Percentiles rank a stretch among this genome's conserved stretches.
Conservation (phyloP, 768 basidiomycete species). For the Floccularia luteovirens region DNA sequence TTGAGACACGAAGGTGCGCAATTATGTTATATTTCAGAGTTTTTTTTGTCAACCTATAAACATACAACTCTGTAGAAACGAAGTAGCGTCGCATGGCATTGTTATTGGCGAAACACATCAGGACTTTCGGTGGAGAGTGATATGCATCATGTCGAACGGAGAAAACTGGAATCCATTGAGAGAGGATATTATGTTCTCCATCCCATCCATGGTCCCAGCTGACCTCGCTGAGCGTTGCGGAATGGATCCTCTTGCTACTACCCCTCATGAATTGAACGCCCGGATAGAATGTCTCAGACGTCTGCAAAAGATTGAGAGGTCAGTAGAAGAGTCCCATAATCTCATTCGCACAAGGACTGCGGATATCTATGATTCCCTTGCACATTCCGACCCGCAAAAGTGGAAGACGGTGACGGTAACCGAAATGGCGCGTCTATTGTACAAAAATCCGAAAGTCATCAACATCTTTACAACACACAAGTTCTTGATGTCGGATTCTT, state of each 20-base stretch:
- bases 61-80: slow-evolving; percentile 19
- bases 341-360: slow-evolving; percentile 16
- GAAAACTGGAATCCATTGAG: slow-evolving; percentile 41
- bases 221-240: slow-evolving; percentile 47
- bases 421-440: slow-evolving; percentile 41
- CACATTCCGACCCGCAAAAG: slow-evolving; percentile 32
- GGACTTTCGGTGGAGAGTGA: slow-evolving; percentile 12
- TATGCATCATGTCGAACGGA: slow-evolving; percentile 35
- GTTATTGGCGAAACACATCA: slow-evolving; percentile 21
- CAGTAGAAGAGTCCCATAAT: slow-evolving; percentile 29
- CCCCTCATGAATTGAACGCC: slow-evolving; percentile 37
- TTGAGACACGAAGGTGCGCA: slow-evolving; percentile 43
- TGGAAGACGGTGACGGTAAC: slow-evolving; percentile 52
- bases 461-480: slow-evolving; percentile 50
- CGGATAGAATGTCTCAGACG: slow-evolving; percentile 56
- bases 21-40: slow-evolving; percentile 3
- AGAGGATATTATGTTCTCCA: slow-evolving; percentile 50
- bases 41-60: slow-evolving; percentile 7
- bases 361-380: slow-evolving; percentile 39
- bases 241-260: slow-evolving; percentile 13
- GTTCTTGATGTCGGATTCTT: slow-evolving; percentile 46
- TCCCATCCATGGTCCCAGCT: slow-evolving; percentile 46
- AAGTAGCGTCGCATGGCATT: slow-evolving; percentile 20
- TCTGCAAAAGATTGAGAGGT: slow-evolving; percentile 45
- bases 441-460: slow-evolving; percentile 21